A percentile compares a stretch with the other conserved stretches of the same genome.
Evolutionary conservation across 148 eudicot species (phyloP).

Genomic region (Silene latifolia): DNA sequence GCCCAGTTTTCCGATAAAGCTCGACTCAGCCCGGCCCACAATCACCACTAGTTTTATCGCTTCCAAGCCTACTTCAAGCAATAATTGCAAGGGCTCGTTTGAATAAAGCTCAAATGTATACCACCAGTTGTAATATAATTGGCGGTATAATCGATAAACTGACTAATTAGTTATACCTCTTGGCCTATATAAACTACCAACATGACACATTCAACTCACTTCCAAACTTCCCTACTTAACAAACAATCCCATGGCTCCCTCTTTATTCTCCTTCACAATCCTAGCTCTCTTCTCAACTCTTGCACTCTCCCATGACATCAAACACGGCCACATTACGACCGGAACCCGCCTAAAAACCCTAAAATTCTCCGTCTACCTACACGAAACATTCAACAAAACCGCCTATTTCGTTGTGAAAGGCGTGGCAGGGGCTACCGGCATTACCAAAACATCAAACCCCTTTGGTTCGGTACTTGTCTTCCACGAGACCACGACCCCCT

Average conservation of each 20-base stretch:
- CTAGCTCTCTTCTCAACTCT: background rate
- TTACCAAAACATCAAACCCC: background rate
- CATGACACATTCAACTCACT: no score
- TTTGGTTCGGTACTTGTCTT: conserved; percentile 4
- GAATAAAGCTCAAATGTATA: no score
- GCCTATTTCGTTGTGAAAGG: conserved; percentile 12
- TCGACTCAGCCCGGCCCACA: no score
- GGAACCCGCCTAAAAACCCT: conserved; percentile 1
- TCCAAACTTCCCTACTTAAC: background rate
- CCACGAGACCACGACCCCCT: conserved; percentile 12
- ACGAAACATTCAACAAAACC: conserved; percentile 17
- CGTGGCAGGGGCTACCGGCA: conserved; percentile 1
- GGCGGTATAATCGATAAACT: no score
- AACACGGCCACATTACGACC: conserved; percentile 4
- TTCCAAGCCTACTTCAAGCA: no score
- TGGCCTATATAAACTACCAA: no score
- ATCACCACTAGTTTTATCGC: no score
- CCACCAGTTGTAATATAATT: no score
- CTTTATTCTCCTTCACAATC: background rate
- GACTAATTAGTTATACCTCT: no score
- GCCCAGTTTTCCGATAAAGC: no score
- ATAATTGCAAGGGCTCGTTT: no score
- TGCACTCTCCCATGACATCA: background rate
- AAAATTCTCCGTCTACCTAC: conserved; percentile 7
- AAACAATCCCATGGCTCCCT: background rate